These are phyloP conservation scores for Chrysoporthe cubensis DNA, from an alignment of 2,329 filamentous ascomycete genomes.

Conservation along the genomic window DNA sequence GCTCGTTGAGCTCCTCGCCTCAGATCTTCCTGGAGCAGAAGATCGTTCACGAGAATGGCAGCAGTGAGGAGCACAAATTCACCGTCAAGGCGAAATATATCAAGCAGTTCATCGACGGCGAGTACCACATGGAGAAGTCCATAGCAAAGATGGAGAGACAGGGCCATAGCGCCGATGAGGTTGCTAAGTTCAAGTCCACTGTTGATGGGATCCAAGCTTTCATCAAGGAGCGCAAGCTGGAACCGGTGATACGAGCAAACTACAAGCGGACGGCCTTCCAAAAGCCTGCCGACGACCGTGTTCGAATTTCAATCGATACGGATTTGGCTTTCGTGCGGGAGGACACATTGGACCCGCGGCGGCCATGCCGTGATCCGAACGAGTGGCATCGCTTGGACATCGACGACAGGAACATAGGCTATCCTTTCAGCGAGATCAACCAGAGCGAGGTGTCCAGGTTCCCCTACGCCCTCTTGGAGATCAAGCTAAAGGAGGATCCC, in stretches of 20 bases:
- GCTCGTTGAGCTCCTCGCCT: slow-evolving; percentile 76
- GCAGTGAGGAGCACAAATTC: slow-evolving; percentile 79
- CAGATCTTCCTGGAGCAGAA: slow-evolving; percentile 91
- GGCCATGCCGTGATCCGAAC: slow-evolving; percentile 86
- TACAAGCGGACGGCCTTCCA: slow-evolving; percentile 96
- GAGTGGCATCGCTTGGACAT: slow-evolving; percentile 94
- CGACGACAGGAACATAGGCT: slow-evolving; percentile 79
- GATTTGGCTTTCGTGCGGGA: slow-evolving; percentile 85
- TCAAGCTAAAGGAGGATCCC: slow-evolving; percentile 77
- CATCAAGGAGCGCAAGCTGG: slow-evolving; percentile 74
- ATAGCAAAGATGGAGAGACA: slow-evolving; percentile 84
- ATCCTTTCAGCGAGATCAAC: slow-evolving; percentile 84
- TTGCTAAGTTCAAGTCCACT: slow-evolving; percentile 71
- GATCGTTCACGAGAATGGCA: slow-evolving; percentile 74
- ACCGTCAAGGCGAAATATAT: slow-evolving; percentile 94
- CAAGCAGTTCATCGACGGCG: slow-evolving; percentile 80
- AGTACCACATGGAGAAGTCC: slow-evolving; percentile 91
- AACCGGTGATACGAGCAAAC: slow-evolving; percentile 87
- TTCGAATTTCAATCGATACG: slow-evolving; percentile 92
- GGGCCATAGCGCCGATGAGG: slow-evolving; percentile 67
- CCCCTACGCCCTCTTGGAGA: slow-evolving; percentile 87
- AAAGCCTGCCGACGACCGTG: slow-evolving; percentile 86
- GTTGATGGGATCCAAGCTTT: slow-evolving; percentile 80
- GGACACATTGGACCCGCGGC: slow-evolving; percentile 74
- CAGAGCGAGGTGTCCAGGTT: slow-evolving; percentile 91